phyloP scores from a whole-genome alignment of 768 basidiomycete genomes.

The Rhizopogon rudus region DNA sequence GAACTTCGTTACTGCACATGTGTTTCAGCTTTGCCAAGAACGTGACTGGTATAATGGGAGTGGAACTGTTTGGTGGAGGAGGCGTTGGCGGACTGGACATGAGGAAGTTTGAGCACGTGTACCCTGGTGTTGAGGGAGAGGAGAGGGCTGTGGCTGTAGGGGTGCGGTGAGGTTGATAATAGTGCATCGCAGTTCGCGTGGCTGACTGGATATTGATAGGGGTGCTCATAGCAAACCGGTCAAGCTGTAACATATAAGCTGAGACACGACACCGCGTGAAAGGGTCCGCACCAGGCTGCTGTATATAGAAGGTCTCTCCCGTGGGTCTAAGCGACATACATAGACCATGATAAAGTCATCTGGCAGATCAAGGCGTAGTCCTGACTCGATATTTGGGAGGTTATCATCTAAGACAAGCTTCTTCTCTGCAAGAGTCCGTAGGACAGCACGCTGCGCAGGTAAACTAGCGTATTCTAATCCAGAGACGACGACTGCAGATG shows the following conservation, averaged over 20 bases:
- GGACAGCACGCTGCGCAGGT: conserved; percentile 53
- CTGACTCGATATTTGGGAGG: not conserved
- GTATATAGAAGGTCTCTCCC: conserved; percentile 62
- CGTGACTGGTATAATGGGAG: conserved; percentile 26
- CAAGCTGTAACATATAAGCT: conserved; percentile 44
- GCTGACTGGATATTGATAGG: conserved; percentile 46
- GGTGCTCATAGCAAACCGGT: conserved; percentile 75
- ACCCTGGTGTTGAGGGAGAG: conserved; percentile 26
- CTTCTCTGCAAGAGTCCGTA: conserved; percentile 46
- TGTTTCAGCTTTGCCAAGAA: conserved; percentile 24
- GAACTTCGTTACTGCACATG: conserved; percentile 30
- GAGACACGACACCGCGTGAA: not conserved
- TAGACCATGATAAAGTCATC: conserved; percentile 69
- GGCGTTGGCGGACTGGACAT: conserved; percentile 23
- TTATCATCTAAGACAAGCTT: conserved; percentile 38
- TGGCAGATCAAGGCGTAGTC: conserved; percentile 35
- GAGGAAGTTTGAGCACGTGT: conserved; percentile 15
- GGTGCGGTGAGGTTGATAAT: conserved; percentile 22
- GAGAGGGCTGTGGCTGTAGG: conserved; percentile 20
- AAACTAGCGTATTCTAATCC: conserved; percentile 61
- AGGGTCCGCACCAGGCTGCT: conserved; percentile 53
- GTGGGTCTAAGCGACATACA: conserved; percentile 60
- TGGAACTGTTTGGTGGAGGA: conserved; percentile 6
- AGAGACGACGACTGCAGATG: conserved; percentile 61
- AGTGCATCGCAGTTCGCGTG: conserved; percentile 29